Conservation (phyloP, 202 grass and related monocot genomes). For the Setaria viridis region DNA sequence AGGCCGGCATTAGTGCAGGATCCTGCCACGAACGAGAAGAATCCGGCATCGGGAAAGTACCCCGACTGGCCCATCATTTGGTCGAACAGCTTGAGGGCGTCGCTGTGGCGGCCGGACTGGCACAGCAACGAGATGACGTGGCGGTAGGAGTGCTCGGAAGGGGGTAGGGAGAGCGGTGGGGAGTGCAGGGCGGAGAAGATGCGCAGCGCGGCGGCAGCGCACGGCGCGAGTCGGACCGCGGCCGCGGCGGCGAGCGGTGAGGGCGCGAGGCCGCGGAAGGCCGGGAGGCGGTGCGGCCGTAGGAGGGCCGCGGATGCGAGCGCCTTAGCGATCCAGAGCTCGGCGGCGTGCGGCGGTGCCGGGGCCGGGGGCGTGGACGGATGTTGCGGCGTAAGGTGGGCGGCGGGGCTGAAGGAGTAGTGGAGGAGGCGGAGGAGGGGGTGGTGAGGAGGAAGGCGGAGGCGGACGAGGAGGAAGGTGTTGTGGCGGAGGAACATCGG, state of each 20-base stretch:
- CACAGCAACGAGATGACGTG: conserved; percentile 52
- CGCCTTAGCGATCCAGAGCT: conserved; percentile 90
- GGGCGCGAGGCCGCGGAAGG: conserved; percentile 41
- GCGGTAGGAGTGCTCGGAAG: conserved; percentile 48
- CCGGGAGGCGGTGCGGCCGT: conserved; percentile 41
- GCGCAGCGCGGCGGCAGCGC: conserved; percentile 41
- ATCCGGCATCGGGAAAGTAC: conserved; percentile 54
- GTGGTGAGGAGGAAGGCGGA: conserved; percentile 32
- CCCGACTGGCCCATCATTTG: conserved; percentile 60
- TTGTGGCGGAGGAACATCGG: conserved; percentile 37
- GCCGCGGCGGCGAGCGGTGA: conserved; percentile 39
- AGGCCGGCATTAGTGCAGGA: conserved; percentile 54
- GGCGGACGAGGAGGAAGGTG: conserved; percentile 32
- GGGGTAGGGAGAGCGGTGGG: conserved; percentile 48
- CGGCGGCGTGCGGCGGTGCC: conserved; percentile 25
- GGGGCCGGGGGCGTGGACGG: background rate
- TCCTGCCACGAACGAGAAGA: conserved; percentile 64
- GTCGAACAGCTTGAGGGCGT: conserved; percentile 82
- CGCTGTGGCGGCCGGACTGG: conserved; percentile 44
- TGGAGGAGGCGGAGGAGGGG: conserved; percentile 35
- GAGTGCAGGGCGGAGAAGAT: conserved; percentile 48
- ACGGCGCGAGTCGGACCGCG: conserved; percentile 46
- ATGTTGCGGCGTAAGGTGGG: conserved; percentile 38
- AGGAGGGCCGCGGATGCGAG: conserved; percentile 51
- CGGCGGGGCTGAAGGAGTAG: conserved; percentile 38